phyloP scores from a whole-genome alignment of 441 rosid genomes.

The Gossypium davidsonii region DNA sequence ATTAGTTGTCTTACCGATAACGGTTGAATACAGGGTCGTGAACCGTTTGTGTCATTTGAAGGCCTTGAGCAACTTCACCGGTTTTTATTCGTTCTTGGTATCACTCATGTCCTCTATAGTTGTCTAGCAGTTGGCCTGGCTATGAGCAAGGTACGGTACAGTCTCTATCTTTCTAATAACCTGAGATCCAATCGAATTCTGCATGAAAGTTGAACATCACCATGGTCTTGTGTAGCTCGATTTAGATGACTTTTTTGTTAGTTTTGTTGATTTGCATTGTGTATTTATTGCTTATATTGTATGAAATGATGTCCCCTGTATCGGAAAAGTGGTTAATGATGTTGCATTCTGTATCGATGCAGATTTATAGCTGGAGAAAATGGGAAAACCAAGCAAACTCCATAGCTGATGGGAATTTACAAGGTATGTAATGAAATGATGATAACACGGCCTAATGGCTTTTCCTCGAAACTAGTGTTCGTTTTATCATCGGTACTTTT shows the following conservation, averaged over 20 bases:
- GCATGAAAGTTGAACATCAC: neutral
- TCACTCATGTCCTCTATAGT: slow-evolving; percentile 86
- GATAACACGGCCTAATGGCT: neutral
- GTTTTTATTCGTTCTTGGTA: slow-evolving; percentile 82
- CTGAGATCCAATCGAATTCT: neutral
- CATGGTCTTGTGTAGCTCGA: neutral
- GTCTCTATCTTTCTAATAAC: slow-evolving; percentile 7
- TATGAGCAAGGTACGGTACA: slow-evolving; percentile 94
- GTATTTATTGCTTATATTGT: neutral
- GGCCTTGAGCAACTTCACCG: slow-evolving; percentile 90
- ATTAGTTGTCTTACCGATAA: neutral
- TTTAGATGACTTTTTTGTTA: too few species aligned
- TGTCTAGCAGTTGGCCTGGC: slow-evolving; percentile 85
- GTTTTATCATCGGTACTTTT: neutral
- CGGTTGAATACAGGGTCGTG: slow-evolving; percentile 59
- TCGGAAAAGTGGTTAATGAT: neutral
- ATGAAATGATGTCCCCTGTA: neutral
- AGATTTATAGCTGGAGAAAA: slow-evolving; percentile 98
- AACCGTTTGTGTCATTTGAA: slow-evolving; percentile 83
- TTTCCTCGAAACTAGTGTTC: neutral
- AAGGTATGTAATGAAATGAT: slow-evolving; percentile 35
- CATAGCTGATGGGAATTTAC: slow-evolving; percentile 47
- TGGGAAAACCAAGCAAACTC: slow-evolving; percentile 71
- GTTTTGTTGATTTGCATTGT: neutral
- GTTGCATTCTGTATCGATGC: slow-evolving; percentile 1